Evolutionary conservation across 306 rosid genomes (phyloP), one percentile per base, ranked within the genome.

Genomic region (Cyamopsis tetragonoloba): DNA sequence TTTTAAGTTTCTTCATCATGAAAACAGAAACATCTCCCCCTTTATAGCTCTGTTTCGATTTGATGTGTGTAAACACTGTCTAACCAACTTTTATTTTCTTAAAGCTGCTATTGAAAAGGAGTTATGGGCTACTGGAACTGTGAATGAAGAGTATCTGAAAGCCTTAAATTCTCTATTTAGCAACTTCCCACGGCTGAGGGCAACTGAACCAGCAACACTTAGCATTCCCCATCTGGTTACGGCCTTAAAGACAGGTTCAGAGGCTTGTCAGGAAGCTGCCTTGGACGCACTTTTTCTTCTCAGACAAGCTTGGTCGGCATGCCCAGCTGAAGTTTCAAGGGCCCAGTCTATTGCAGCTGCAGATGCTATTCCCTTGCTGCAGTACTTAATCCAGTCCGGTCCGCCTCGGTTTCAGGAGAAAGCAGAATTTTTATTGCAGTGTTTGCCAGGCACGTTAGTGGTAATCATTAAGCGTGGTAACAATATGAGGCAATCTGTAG

Each of bases 301-400:
- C 19, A 82, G 97, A 71, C 99, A 95, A 95, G 99, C 99, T 77
- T 95, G 99, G 99, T 90, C 97, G 34, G 99, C 99, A 15, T 95
- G 97, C 74, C 96, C 99, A 1, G 99, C 96, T 11, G 99, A 95
- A 71, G 89, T 95, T 73, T 95, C 99, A 41, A 85, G 95, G 78
- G 89, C 96, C 77, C 99, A 95, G 85, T 95, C 99, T 57, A 79
- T 90, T 68, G 97, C 96, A 28, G 97, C 99, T 59, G 97, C 99
- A 0, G 99, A 95, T 74, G 97, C 99, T 34, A 95, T 91, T 68
- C 97, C 99, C 6, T 79, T 95, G 73, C 88, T 95, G 80, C 99
- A 95, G 78, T 90, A 86, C 81, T 69, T 95, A 73, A 90, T 88
- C 75, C 99, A 95, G 86, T 95, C 97, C 30, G 99, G 97, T 42